Percentiles rank a stretch among this genome's conserved stretches.
Evolutionary conservation across 2,329 filamentous ascomycete species (phyloP).

Genomic region (Pseudogymnoascus verrucosus): DNA sequence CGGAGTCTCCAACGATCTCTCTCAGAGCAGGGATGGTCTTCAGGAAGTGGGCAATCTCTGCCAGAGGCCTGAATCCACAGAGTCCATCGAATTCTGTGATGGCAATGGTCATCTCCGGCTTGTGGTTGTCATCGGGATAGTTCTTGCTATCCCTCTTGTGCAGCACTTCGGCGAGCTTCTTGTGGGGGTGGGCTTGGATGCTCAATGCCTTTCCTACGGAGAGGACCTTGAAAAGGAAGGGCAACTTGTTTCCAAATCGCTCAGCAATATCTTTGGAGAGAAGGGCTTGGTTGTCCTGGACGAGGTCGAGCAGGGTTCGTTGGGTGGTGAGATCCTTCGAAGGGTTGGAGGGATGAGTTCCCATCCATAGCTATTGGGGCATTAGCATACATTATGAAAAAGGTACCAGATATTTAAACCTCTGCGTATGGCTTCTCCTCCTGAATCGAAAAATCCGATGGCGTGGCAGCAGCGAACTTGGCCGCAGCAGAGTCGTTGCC

Average conservation of each 20-base stretch:
- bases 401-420: constrained; percentile 56
- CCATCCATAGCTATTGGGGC: constrained; percentile 81
- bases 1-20: constrained; percentile 57
- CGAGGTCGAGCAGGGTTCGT: constrained; percentile 76
- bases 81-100: constrained; percentile 94
- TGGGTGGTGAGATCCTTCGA: constrained; percentile 82
- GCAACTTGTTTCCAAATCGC: constrained; percentile 73
- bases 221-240: constrained; percentile 96
- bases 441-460: constrained; percentile 68
- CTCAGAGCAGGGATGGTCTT: constrained; percentile 53
- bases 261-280: constrained; percentile 65
- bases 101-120: constrained; percentile 98
- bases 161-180: constrained; percentile 82
- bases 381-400: constrained; percentile 31
- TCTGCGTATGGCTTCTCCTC: constrained; percentile 90
- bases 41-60: constrained; percentile 77
- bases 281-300: constrained; percentile 77
- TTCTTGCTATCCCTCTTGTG: constrained; percentile 83
- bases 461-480: constrained; percentile 79
- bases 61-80: constrained; percentile 85
- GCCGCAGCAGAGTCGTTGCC: constrained; percentile 82
- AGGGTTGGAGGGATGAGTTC: constrained; percentile 90
- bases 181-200: constrained; percentile 95
- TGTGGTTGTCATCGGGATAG: constrained; percentile 99
- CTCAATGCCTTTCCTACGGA: constrained; percentile 93